These are phyloP conservation scores for Cenchrus fungigraminus DNA, from an alignment of 176 grass and related monocot species.

Conservation along the genomic window DNA sequence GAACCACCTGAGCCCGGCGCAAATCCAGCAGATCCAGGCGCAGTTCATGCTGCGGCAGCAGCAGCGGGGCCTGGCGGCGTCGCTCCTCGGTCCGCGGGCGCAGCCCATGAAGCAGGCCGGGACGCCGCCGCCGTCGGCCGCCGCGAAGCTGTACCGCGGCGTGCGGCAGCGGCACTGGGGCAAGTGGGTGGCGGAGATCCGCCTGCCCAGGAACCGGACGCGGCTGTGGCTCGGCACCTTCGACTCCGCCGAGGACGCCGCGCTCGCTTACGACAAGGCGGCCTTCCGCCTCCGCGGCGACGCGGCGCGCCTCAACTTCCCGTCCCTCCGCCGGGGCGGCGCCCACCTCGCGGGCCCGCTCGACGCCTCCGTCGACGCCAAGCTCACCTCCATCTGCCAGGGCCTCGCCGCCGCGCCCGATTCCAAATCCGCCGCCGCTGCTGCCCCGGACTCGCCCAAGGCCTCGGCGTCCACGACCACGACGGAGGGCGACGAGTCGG, in stretches of 20 bases:
- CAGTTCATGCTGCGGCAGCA: slow-evolving; percentile 73
- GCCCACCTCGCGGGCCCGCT: slow-evolving; percentile 71
- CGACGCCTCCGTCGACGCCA: slow-evolving; percentile 75
- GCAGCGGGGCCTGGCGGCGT: slow-evolving; percentile 28
- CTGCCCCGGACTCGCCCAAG: slow-evolving; percentile 52
- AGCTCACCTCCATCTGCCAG: slow-evolving; percentile 86
- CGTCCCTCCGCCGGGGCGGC: slow-evolving; percentile 64
- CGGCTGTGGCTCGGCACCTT: slow-evolving; percentile 98
- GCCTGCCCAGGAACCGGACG: slow-evolving; percentile 87
- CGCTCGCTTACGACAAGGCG: slow-evolving; percentile 95
- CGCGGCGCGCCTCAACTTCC: slow-evolving; percentile 91
- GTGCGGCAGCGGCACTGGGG: slow-evolving; percentile 99
- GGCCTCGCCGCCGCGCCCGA: slow-evolving; percentile 32
- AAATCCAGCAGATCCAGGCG: slow-evolving; percentile 76
- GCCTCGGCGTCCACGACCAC: slow-evolving; percentile 48
- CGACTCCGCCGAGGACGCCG: slow-evolving; percentile 91
- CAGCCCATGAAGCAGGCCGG: slow-evolving; percentile 84
- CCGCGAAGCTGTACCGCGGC: slow-evolving; percentile 77
- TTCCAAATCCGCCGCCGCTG: neutral
- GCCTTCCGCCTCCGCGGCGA: slow-evolving; percentile 90
- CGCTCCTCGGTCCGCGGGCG: slow-evolving; percentile 61
- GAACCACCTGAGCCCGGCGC: slow-evolving; percentile 53
- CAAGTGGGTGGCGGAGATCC: slow-evolving; percentile 99
- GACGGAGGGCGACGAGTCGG: slow-evolving; percentile 69
- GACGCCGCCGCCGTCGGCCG: slow-evolving; percentile 11